Base-by-base conservation (phyloP, 1,284 basidiomycete genomes). In the Cutaneotrichosporon cutaneum region DNA sequence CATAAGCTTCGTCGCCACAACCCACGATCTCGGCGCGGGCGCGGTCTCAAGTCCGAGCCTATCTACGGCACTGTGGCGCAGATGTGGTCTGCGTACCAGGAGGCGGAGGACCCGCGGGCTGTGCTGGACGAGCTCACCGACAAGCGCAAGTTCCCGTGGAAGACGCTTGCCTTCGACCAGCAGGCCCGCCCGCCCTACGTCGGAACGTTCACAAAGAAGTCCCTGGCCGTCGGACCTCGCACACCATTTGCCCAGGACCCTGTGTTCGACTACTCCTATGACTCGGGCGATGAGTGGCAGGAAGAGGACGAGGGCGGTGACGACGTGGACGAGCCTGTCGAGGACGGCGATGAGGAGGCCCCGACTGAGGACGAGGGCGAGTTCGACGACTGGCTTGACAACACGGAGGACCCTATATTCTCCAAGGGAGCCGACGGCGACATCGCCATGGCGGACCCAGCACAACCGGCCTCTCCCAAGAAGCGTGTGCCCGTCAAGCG, bases 241-340 rank as follows among this genome's bases (percentile, higher is more conserved):
- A 78, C 77, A 4, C 77, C 77, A 2, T 77, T 80, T 36, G 75
- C 72, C 0, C 75, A 76, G 30, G 78, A 80, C 59, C 76, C 77
- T 1, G 66, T 72, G 22, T 70, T 80, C 44, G 78, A 80, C 59
- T 80, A 80, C 59, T 75, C 77, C 0, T 75, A 78, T 55, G 78
- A 80, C 55, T 78, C 77, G 5, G 75, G 72, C 2, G 74, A 78
- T 55, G 78, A 80, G n/a, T 80, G 78, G 78, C 66, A 75, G 54
- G 77, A 78, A 16, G 78, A 80, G 36, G 75, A 78, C 55, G 74
- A 73, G 0, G 75, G 74, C 4, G 75, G 74, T 4, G 65, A 67
- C 3, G 77, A 79, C 35, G 76, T 77, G 11, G 77, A 77, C 58
- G 67, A 66, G 14, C 67, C 64, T 3, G 71, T 69, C 16, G 63